Evolutionary conservation across 2,329 filamentous ascomycete species (phyloP).

Genomic region (Thielaviopsis punctulata): DNA sequence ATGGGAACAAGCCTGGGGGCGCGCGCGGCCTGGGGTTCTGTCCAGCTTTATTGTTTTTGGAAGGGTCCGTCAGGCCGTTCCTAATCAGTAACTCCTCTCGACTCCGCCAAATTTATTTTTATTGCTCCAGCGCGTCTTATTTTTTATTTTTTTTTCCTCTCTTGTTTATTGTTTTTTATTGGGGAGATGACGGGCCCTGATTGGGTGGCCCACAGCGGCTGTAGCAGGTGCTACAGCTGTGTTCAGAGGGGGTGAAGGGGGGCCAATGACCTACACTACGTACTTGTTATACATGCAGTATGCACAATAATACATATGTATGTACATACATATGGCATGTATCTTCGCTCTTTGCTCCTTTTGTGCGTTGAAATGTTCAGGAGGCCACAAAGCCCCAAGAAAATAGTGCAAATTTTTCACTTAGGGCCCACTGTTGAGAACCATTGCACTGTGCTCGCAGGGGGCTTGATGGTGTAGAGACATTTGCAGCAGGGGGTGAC

Average conservation of each 20-base stretch:
- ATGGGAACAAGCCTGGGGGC: constrained; percentile 7
- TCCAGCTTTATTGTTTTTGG: constrained; percentile 12
- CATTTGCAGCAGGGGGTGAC: background rate
- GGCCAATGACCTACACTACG: too few species aligned
- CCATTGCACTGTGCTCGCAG: constrained; percentile 3
- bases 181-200: background rate
- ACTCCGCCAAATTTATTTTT: constrained; percentile 6
- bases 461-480: background rate
- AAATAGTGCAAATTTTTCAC: constrained; percentile 7
- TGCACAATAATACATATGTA: too few species aligned
- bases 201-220: background rate
- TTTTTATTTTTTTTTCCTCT: constrained; percentile 2
- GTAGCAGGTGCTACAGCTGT: background rate
- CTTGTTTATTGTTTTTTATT: background rate
- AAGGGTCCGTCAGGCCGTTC: constrained; percentile 8
- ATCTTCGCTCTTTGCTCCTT: background rate
- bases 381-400: background rate
- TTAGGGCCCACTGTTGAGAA: background rate
- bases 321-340: too few species aligned
- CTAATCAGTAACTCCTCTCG: constrained; percentile 11
- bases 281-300: too few species aligned
- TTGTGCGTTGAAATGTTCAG: background rate
- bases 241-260: background rate
- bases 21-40: constrained; percentile 10
- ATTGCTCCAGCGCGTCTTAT: constrained; percentile 9